Evolutionary conservation across 495 filamentous ascomycete species (phyloP).

Genomic region (Talaromyces adpressus): DNA sequence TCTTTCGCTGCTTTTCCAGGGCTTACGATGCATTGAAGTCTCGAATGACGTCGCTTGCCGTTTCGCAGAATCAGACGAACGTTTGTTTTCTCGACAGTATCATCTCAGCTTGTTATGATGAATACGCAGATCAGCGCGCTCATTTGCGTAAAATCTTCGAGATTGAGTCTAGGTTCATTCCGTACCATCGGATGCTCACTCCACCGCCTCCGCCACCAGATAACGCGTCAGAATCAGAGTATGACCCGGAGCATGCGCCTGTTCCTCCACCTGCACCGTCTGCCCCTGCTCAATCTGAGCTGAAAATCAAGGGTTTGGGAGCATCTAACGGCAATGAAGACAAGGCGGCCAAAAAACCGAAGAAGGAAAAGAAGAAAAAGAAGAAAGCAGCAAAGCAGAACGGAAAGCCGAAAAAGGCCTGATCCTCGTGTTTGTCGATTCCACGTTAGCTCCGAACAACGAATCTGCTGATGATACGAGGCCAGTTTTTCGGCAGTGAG

Average conservation of each 20-base stretch:
- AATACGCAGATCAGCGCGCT: conserved; percentile 56
- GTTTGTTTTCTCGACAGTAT: conserved; percentile 58
- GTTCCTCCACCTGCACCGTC: conserved; percentile 19
- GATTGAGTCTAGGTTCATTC: conserved; percentile 28
- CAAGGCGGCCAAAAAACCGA: neutral
- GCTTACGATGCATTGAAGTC: conserved; percentile 50
- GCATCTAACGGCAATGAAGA: neutral
- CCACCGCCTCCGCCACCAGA: conserved; percentile 24
- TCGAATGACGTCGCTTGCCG: conserved; percentile 44
- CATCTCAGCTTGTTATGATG: conserved; percentile 65
- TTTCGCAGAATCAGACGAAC: conserved; percentile 15
- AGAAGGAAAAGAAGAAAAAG: conserved; percentile 1
- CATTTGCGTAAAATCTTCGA: conserved; percentile 42
- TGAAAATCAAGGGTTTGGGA: conserved; percentile 8
- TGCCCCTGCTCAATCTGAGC: neutral
- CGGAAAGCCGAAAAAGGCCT: neutral
- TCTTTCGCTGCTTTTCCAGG: conserved; percentile 56
- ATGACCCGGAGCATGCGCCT: conserved; percentile 15
- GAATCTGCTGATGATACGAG: neutral
- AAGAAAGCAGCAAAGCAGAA: neutral
- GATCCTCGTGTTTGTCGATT: neutral
- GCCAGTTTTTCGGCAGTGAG: neutral
- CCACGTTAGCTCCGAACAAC: neutral
- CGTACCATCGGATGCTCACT: conserved; percentile 20
- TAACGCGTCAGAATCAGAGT: conserved; percentile 5